phyloP scores from a whole-genome alignment of 2,329 filamentous ascomycete genomes.

The Alternaria metachromatica region DNA sequence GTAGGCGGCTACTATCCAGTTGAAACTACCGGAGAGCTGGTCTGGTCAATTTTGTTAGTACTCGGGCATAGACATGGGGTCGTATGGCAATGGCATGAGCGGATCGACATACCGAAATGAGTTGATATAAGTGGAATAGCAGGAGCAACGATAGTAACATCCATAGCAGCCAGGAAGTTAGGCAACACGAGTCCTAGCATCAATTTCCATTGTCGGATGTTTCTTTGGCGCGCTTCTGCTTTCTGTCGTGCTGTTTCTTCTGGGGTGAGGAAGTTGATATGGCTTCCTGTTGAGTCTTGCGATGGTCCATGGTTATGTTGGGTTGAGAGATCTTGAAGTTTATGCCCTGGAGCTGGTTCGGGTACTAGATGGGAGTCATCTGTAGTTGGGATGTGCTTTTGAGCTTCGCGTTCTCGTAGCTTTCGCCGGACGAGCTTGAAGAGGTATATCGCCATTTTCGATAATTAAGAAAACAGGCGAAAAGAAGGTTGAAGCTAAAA shows the following conservation, averaged over 20 bases:
- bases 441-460: slow-evolving; percentile 33
- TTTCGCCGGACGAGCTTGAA: slow-evolving; percentile 38
- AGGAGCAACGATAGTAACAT: slow-evolving; percentile 69
- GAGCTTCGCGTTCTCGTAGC: slow-evolving; percentile 26
- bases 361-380: slow-evolving; percentile 35
- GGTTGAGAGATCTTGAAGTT: background rate
- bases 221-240: slow-evolving; percentile 17
- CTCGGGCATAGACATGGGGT: background rate
- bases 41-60: slow-evolving; percentile 36
- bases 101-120: slow-evolving; percentile 63
- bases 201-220: slow-evolving; percentile 65
- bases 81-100: background rate
- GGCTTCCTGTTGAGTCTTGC: slow-evolving; percentile 1
- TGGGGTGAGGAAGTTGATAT: slow-evolving; percentile 16
- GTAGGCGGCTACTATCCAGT: slow-evolving; percentile 73
- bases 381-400: slow-evolving; percentile 26
- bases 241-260: slow-evolving; percentile 20
- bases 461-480: background rate
- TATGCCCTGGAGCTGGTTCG: slow-evolving; percentile 6
- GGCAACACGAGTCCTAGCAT: slow-evolving; percentile 66
- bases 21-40: slow-evolving; percentile 61
- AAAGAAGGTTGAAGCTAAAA: background rate
- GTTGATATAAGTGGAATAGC: slow-evolving; percentile 68
- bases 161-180: slow-evolving; percentile 67
- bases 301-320: background rate